Evolutionary conservation across 164 flowering plant species (phyloP), one percentile per base, ranked within the genome.

Genomic region (Platanus orientalis): DNA sequence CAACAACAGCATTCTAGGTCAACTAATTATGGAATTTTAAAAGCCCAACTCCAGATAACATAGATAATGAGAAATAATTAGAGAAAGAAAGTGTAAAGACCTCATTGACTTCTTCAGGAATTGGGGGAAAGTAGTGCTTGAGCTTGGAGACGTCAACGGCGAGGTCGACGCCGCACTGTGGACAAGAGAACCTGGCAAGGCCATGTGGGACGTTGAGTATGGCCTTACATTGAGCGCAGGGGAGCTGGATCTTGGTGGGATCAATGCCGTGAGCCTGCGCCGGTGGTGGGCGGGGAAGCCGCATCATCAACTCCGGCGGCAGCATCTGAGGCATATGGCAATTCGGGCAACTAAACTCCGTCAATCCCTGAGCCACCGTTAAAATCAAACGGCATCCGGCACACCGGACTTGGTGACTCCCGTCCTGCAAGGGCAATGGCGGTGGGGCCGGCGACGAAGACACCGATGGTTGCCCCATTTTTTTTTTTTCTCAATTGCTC

Each of bases 181-280:
- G 97, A 57, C 98, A 94, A 47, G 75, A 64, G 52, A 94, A 94
- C 62, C 96, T 73, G 3, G 86, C 17, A 23, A 94, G 76, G 12
- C 98, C 98, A 44, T 90, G 95, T 0, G 98, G 98, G 1, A 90
- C 97, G 32, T 94, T 94, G 65, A 94, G 91, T 24, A 94, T 71
- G 39, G 98, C 97, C 78, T 89, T 89, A 67, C 98, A 94, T 54
- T 82, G 76, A 16, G 84, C 91, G 63, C 98, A 94, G 6, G 95
- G 96, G 0, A 94, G 77, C 81, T 94, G 98, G 64, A 94, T 87
- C 89, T 94, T 94, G 24, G 91, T 83, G 0, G 97, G 98, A 76
- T 94, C 98, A 70, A 94, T 81, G 23, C 98, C 98, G 45, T 86
- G 97, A 0, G 98, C 86, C 54, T 76, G 82, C 9, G 67, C 85